A percentile compares a stretch with the other conserved stretches of the same genome.
These are phyloP conservation scores for Penicillium bovifimosum DNA, from an alignment of 495 filamentous ascomycete genomes.

Conservation along the genomic window DNA sequence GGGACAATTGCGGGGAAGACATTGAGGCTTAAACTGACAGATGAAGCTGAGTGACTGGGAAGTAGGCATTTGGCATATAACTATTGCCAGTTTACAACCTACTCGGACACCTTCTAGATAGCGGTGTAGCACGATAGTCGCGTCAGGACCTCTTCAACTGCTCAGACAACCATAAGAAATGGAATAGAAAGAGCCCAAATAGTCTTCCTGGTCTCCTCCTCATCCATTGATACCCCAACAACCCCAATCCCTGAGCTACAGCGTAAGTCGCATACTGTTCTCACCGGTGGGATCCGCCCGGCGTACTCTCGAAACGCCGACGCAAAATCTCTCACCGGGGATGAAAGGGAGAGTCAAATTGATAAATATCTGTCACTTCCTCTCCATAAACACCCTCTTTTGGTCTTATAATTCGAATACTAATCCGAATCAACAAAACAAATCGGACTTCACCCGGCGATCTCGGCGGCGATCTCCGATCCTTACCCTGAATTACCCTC, in stretches of 20 bases:
- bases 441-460: slow-evolving; percentile 1
- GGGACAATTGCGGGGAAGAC: neutral
- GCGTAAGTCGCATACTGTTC: slow-evolving; percentile 5
- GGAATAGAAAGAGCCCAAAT: too few species aligned
- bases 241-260: slow-evolving; percentile 9
- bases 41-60: neutral
- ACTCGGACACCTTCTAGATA: neutral
- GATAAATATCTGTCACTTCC: neutral
- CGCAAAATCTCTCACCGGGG: neutral
- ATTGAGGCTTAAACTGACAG: neutral
- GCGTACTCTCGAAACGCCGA: slow-evolving; percentile 1
- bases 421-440: slow-evolving; percentile 2
- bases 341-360: neutral
- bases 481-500: slow-evolving; percentile 17
- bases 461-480: slow-evolving; percentile 37
- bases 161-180: too few species aligned
- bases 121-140: too few species aligned
- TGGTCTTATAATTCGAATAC: neutral
- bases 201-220: neutral
- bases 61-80: neutral
- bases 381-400: neutral
- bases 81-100: neutral
- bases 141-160: too few species aligned
- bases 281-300: slow-evolving; percentile 17
- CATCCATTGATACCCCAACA: neutral